These are phyloP conservation scores for Pseudopediastrum boryanum DNA, from an alignment of 139 green algal species.

Conservation along the genomic window DNA sequence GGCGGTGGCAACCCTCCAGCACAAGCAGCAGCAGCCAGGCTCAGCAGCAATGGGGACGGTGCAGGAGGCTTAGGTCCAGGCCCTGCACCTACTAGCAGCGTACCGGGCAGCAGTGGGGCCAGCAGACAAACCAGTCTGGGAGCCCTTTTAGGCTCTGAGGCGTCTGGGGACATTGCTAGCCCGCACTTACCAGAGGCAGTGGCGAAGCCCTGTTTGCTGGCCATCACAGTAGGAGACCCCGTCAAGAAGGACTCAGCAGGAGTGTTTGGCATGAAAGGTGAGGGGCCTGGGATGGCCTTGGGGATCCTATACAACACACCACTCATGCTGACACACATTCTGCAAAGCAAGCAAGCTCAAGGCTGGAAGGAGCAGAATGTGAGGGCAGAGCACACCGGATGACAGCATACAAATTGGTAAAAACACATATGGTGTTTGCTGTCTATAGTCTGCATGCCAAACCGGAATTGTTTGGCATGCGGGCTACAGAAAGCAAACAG, in stretches of 20 bases:
- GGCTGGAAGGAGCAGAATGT: not conserved
- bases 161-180: not conserved
- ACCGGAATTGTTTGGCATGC: too few species aligned
- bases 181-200: not conserved
- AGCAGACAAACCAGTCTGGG: not conserved
- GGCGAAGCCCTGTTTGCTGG: slow-evolving; percentile 18
- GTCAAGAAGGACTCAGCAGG: slow-evolving; percentile 56
- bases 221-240: slow-evolving; percentile 73
- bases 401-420: not conserved
- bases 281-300: not conserved
- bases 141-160: not conserved
- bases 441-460: not conserved
- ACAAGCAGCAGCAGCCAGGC: not conserved
- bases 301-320: too few species aligned
- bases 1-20: not conserved
- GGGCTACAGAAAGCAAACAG: too few species aligned
- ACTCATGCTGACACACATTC: not conserved
- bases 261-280: slow-evolving; percentile 69
- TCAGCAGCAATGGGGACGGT: not conserved
- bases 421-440: not conserved
- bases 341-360: not conserved
- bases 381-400: not conserved
- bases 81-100: too few species aligned
- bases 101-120: too few species aligned
- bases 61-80: too few species aligned